A percentile compares a stretch with the other conserved stretches of the same genome.
Evolutionary conservation across 805 yeast genomes (phyloP).

Genomic region (Limtongia smithiae): DNA sequence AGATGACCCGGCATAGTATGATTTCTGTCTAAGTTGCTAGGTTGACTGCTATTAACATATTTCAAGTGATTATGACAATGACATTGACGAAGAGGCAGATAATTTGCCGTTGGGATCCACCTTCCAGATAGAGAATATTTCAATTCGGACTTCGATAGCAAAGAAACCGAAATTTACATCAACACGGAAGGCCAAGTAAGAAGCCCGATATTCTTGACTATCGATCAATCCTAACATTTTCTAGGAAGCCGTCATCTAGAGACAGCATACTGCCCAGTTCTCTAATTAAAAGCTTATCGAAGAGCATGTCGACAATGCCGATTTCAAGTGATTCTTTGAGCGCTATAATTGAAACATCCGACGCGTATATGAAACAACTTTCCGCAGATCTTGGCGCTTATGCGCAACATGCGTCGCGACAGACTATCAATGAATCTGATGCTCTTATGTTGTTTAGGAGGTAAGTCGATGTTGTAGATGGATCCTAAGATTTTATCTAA

Average conservation of each 20-base stretch:
- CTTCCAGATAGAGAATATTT: no score
- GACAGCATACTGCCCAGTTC: constrained; percentile 6
- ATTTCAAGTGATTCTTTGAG: constrained; percentile 29
- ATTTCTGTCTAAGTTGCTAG: no score
- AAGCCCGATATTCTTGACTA: no score
- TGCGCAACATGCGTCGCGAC: constrained; percentile 37
- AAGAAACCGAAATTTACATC: no score
- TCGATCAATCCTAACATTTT: no score
- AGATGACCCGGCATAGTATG: neutral
- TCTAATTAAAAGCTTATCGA: constrained; percentile 5
- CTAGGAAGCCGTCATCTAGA: no score
- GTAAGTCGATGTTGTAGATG: neutral
- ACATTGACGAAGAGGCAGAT: no score
- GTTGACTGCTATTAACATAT: no score
- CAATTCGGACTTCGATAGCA: no score
- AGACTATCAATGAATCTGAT: constrained; percentile 34
- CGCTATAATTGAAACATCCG: constrained; percentile 32
- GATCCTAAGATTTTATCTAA: neutral
- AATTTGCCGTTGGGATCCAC: no score
- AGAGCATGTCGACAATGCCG: constrained; percentile 7
- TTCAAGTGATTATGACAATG: no score
- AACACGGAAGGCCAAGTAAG: no score
- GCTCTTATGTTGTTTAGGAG: constrained; percentile 31
- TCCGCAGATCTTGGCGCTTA: constrained; percentile 36
- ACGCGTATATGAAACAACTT: constrained; percentile 35